These are phyloP conservation scores for Suillus tomentosus DNA, from an alignment of 768 basidiomycete genomes.

Conservation along the genomic window DNA sequence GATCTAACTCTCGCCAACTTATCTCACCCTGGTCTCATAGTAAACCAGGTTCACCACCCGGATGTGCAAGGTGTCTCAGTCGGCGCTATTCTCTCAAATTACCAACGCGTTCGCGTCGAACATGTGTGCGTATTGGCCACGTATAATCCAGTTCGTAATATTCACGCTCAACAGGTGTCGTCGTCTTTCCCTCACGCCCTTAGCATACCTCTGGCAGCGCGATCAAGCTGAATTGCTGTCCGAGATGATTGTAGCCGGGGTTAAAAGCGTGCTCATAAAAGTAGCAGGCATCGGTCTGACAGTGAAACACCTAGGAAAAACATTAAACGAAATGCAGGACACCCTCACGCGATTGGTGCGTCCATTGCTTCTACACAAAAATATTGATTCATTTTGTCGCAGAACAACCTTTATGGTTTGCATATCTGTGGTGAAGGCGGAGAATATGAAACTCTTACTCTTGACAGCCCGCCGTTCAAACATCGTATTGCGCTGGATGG, in stretches of 20 bases:
- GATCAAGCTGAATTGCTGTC: constrained; percentile 82
- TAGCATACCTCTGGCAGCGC: constrained; percentile 94
- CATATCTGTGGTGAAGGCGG: constrained; percentile 98
- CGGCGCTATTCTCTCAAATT: constrained; percentile 96
- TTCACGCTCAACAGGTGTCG: constrained; percentile 56
- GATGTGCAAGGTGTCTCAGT: constrained; percentile 87
- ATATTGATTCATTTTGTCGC: neutral
- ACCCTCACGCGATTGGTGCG: constrained; percentile 72
- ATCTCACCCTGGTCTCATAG: constrained; percentile 2
- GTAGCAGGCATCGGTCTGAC: constrained; percentile 92
- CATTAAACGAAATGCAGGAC: constrained; percentile 71
- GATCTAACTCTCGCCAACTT: constrained; percentile 8
- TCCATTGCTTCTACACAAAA: constrained; percentile 1
- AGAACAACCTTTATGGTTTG: constrained; percentile 84
- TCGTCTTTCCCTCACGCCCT: constrained; percentile 74
- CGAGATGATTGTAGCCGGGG: constrained; percentile 81
- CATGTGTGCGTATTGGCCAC: constrained; percentile 71
- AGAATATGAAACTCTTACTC: constrained; percentile 93
- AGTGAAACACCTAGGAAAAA: constrained; percentile 74
- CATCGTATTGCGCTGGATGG: constrained; percentile 67
- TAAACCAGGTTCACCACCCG: constrained; percentile 65
- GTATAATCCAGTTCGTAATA: constrained; percentile 4
- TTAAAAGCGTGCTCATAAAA: constrained; percentile 89
- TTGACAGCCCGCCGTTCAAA: constrained; percentile 90
- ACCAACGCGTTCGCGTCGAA: constrained; percentile 95